phyloP scores from a whole-genome alignment of 2,329 filamentous ascomycete species.

The Claviceps sp. region DNA sequence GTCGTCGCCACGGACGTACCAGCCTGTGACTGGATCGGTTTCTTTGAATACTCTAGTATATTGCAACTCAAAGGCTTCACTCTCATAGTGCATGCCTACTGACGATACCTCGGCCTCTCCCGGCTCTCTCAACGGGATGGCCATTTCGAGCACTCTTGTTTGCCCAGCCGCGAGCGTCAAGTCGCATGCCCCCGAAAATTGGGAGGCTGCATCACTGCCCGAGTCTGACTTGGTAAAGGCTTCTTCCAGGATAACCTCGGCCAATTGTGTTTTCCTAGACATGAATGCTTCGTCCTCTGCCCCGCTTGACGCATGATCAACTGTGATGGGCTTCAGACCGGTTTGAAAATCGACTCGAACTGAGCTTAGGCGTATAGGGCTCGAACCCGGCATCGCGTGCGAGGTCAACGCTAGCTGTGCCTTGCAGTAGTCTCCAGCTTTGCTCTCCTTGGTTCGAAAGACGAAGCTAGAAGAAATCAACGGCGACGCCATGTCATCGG shows the following conservation, averaged over 20 bases:
- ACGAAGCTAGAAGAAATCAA: conserved; percentile 42
- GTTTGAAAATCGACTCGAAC: conserved; percentile 44
- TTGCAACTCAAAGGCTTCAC: conserved; percentile 52
- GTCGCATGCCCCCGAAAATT: conserved; percentile 44
- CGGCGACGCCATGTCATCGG: conserved; percentile 36
- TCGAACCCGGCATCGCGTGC: conserved; percentile 37
- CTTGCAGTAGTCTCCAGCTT: conserved; percentile 44
- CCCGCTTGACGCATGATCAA: conserved; percentile 28
- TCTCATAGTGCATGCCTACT: conserved; percentile 49
- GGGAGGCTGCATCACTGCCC: conserved; percentile 18
- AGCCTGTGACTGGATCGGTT: conserved; percentile 28
- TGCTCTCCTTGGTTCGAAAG: conserved; percentile 44
- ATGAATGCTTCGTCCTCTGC: conserved; percentile 5
- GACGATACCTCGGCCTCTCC: conserved; percentile 59
- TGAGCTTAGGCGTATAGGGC: conserved; percentile 36
- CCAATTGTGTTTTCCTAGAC: conserved; percentile 8
- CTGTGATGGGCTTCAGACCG: conserved; percentile 38
- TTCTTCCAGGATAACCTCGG: conserved; percentile 16
- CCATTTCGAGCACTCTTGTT: conserved; percentile 57
- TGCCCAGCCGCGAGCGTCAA: conserved; percentile 54
- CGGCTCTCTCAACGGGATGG: conserved; percentile 64
- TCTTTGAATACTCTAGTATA: conserved; percentile 45
- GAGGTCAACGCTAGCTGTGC: conserved; percentile 47
- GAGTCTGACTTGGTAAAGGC: conserved; percentile 11
- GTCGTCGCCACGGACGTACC: conserved; percentile 32